Percentiles rank a stretch among this genome's conserved stretches.
These are phyloP conservation scores for Lentinula guzmanii DNA, from an alignment of 768 basidiomycete genomes.

Conservation along the genomic window DNA sequence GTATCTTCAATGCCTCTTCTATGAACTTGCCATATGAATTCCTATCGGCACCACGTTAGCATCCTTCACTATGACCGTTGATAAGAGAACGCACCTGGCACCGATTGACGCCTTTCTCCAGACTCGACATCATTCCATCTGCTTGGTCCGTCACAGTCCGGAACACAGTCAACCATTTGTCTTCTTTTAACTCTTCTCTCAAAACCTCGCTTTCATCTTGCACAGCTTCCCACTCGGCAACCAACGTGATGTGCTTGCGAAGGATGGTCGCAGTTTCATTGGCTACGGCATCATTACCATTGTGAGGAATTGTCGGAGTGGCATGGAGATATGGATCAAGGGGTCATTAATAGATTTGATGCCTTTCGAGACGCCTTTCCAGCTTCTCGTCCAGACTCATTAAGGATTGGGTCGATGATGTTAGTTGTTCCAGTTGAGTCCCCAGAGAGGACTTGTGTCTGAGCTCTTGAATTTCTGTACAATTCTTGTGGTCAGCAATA, in stretches of 20 bases:
- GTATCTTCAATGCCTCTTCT: constrained; percentile 42
- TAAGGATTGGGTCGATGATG: constrained; percentile 76
- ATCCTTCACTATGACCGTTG: background rate
- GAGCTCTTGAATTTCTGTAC: constrained; percentile 83
- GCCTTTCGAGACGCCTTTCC: constrained; percentile 64
- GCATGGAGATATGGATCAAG: constrained; percentile 54
- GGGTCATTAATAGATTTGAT: constrained; percentile 63
- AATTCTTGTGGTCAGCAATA: background rate
- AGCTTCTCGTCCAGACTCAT: constrained; percentile 76
- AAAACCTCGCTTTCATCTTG: constrained; percentile 76
- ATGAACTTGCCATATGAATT: constrained; percentile 83
- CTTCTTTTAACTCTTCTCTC: constrained; percentile 91
- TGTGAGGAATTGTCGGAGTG: constrained; percentile 39
- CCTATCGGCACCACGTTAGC: constrained; percentile 33
- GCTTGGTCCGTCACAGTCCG: constrained; percentile 92
- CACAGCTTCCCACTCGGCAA: constrained; percentile 76
- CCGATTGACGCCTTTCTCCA: constrained; percentile 89
- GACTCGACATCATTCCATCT: constrained; percentile 93
- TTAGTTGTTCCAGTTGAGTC: constrained; percentile 55
- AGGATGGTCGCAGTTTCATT: constrained; percentile 47
- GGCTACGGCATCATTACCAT: constrained; percentile 19
- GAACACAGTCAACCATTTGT: constrained; percentile 95
- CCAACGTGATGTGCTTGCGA: constrained; percentile 68
- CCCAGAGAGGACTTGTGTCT: constrained; percentile 73
- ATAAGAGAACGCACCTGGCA: constrained; percentile 61